Base-by-base conservation (phyloP, 345 rosid genomes). In the Draba incana region DNA sequence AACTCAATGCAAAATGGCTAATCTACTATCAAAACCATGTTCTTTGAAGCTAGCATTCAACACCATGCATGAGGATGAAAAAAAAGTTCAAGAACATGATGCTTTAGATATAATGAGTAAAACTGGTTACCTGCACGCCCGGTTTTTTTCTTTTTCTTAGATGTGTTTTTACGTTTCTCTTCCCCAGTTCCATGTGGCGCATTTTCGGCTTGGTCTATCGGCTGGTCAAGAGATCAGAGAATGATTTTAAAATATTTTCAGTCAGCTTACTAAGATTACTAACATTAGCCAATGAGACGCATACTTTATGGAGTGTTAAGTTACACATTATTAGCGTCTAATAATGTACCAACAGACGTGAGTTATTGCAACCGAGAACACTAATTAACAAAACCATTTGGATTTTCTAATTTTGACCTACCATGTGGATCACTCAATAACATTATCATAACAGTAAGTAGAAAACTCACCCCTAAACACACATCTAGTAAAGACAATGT, bases 101-200 rank as follows among this genome's bases (percentile, higher is more conserved):
- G 41, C 13, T 41, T 48, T n/a, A 57, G 39, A 44, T 10, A 30
- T 27, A 41, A 2, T 53, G 45, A 56, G 33, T 44, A 48, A 75
- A 68, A 53, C 74, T 64, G 64, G 74, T 75, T 75, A 75, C 78
- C 78, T 75, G 78, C 68, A 31, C 74, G 78, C 51, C 78, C 78
- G 64, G 74, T 68, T 75, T 75, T 75, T 71, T 62, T 75, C 78
- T 75, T 75, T 68, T 68, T 75, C 74, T 75, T 75, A 75, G 51
- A 41, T 28, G 64, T 54, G 60, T 62, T 75, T 75, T 75, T 75
- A 30, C 54, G 70, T 75, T 75, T 75, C 53, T 75, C 74, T 55
- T 75, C 78, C 50, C 69, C 70, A 3, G 78, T 68, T 68, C 78
- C 74, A 68, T 28, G 62, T 47, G 78, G 30, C 54, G 24, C 78